phyloP scores from a whole-genome alignment of 176 grass and related monocot genomes.

The Panicum miliaceum region DNA sequence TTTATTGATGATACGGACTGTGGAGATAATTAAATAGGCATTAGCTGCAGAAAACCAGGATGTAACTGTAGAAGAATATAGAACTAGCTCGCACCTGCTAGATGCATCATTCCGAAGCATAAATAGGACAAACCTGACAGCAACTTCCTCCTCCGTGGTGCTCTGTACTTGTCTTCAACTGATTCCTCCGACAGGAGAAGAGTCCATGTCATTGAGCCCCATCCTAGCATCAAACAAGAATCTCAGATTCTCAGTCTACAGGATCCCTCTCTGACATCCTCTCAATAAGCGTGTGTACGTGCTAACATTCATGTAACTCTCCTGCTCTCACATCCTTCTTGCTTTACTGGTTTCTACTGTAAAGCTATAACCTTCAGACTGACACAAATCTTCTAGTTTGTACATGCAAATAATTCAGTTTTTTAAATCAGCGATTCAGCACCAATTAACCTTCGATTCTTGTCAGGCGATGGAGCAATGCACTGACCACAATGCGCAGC shows the following conservation, averaged over 20 bases:
- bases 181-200: background rate
- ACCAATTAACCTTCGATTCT: background rate
- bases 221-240: background rate
- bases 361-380: background rate
- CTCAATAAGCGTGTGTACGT: conserved; percentile 26
- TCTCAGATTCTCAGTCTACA: background rate
- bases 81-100: conserved; percentile 7
- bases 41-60: background rate
- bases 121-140: conserved; percentile 43
- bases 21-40: background rate
- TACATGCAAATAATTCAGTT: background rate
- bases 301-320: background rate
- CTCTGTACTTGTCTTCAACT: conserved; percentile 35
- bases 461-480: conserved; percentile 60
- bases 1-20: background rate
- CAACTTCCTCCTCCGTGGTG: background rate
- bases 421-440: background rate
- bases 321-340: background rate
- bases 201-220: conserved; percentile 5
- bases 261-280: background rate
- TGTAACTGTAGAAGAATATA: background rate
- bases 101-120: conserved; percentile 21
- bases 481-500: conserved; percentile 28
- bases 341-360: background rate
- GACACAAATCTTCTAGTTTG: background rate